These are phyloP conservation scores for Lactifluus pinguis DNA, from an alignment of 768 basidiomycete species.

Conservation along the genomic window DNA sequence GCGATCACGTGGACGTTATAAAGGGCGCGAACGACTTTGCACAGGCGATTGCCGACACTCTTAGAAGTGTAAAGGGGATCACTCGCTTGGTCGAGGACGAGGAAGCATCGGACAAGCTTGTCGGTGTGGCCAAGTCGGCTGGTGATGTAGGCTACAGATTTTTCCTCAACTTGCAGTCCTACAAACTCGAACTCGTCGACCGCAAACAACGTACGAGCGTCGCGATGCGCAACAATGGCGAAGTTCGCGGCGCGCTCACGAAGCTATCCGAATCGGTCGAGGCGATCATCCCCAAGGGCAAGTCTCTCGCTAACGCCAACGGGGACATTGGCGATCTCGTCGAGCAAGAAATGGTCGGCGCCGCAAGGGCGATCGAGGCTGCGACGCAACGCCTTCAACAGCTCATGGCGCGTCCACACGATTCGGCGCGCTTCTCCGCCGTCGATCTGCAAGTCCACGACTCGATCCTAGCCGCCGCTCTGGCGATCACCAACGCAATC, in stretches of 20 bases:
- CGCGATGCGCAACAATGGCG: slow-evolving; percentile 73
- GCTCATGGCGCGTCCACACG: no score
- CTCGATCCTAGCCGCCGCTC: slow-evolving; percentile 74
- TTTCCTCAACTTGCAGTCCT: slow-evolving; percentile 41
- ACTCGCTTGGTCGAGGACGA: slow-evolving; percentile 88
- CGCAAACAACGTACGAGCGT: slow-evolving; percentile 25
- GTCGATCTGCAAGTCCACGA: no score
- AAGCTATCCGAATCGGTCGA: slow-evolving; percentile 59
- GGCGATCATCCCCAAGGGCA: slow-evolving; percentile 55
- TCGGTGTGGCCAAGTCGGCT: slow-evolving; percentile 71
- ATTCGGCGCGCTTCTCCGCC: no score
- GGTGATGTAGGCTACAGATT: slow-evolving; percentile 31
- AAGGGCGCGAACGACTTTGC: slow-evolving; percentile 96
- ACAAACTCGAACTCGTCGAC: slow-evolving; percentile 78
- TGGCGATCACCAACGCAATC: slow-evolving; percentile 79
- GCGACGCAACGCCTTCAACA: no score
- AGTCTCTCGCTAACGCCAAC: slow-evolving; percentile 64
- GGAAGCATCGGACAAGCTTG: slow-evolving; percentile 85
- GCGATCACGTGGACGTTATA: slow-evolving; percentile 96
- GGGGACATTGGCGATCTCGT: no score
- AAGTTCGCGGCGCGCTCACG: slow-evolving; percentile 69
- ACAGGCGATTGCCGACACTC: slow-evolving; percentile 84
- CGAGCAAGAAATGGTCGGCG: no score
- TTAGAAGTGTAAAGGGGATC: slow-evolving; percentile 91
- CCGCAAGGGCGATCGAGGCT: no score